Base-by-base conservation (phyloP, 192 early-diverging fungal genomes). In the Coemansia umbellata region DNA sequence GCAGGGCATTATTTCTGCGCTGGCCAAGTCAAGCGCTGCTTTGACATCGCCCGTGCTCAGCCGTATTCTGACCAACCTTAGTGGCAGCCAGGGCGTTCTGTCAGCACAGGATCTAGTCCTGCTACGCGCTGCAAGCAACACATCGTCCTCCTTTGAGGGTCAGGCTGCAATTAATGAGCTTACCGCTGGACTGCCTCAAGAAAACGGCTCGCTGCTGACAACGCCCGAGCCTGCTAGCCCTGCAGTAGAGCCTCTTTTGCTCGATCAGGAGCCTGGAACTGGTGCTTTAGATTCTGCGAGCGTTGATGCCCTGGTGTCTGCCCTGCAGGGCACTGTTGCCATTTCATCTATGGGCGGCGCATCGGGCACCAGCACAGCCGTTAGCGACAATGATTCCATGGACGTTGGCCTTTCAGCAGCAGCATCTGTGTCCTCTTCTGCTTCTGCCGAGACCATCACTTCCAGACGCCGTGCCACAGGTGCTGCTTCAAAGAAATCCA, bases 51-150 rank as follows among this genome's bases (percentile, higher is more conserved):
- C 60, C 32, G 53, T 62, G 2, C 19, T 75, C 7, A 37, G 61
- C 4, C 59, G 66, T 6, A 23, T 75, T 53, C 23, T 75, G 36
- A 31, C 52, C 47, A 68, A 61, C 22, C 53, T 65, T 17, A 59
- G 53, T 6, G 58, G 71, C 30, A 32, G 35, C 3, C 65, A 75
- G 48, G 73, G 66, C 23, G 39, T 48, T 36, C 24, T 75, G 49
- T 65, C 73, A 18, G 33, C 61, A 6, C 73, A 75, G 50, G 73
- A 75, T 27, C 35, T 75, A 49, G 73, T 66, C 0, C 50, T 75
- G 11, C 50, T 69, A 21, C 47, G 35, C n/a, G 58, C 58, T 30
- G 32, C 56, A 17, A 48, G 36, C 30, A 19, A 26, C 31, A 7
- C 2, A 17, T 26, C 31, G 27, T 50, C 37, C 26, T 37, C 45